Conservation (phyloP, 345 rosid species). For the Eucalyptus lansdowneana region DNA sequence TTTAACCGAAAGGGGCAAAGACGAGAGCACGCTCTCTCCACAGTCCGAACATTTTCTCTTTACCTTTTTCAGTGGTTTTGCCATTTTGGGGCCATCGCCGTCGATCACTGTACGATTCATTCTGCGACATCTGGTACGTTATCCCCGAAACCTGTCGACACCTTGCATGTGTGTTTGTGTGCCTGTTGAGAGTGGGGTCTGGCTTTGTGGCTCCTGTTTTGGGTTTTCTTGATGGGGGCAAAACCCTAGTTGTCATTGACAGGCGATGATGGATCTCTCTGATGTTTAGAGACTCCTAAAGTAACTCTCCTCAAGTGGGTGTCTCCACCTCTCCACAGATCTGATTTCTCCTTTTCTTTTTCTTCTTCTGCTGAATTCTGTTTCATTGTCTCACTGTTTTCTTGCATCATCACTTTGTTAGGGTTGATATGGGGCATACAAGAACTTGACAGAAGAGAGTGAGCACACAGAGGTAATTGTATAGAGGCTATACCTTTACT, state of each 20-base stretch:
- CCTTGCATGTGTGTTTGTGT: not conserved
- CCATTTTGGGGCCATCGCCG: not conserved
- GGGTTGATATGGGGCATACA: not conserved
- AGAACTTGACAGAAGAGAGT: not conserved
- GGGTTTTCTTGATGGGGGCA: not conserved
- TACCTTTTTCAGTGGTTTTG: not conserved
- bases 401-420: not conserved
- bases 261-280: not conserved
- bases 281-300: not conserved
- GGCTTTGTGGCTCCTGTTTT: not conserved
- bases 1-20: not conserved
- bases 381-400: not conserved
- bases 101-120: not conserved
- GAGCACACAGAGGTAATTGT: not conserved
- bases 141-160: not conserved
- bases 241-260: not conserved
- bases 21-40: not conserved
- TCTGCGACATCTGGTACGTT: not conserved
- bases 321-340: not conserved
- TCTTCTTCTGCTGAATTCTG: not conserved
- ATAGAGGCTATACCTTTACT: not conserved
- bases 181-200: not conserved
- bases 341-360: not conserved
- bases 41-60: not conserved
- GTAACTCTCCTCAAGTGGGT: not conserved